Conservation (phyloP, 139 green algal genomes). For the Picochlorum sp. region DNA sequence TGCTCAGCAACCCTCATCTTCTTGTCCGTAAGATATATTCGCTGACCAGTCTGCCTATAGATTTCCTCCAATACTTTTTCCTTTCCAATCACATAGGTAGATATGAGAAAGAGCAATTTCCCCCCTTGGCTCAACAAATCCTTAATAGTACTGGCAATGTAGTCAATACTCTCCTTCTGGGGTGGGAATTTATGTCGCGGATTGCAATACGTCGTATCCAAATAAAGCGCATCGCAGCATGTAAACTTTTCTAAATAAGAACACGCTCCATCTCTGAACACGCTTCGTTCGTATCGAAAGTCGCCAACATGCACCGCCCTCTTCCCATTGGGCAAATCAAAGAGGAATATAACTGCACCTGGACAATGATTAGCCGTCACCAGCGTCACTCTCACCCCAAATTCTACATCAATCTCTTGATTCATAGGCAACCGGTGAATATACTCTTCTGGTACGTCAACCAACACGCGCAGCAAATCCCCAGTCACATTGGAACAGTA, state of each 20-base stretch:
- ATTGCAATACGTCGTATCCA: conserved; percentile 84
- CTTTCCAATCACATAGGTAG: conserved; percentile 61
- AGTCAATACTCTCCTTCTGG: conserved; percentile 52
- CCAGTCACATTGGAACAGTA: conserved; percentile 70
- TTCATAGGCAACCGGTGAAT: conserved; percentile 44
- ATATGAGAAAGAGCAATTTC: conserved; percentile 12
- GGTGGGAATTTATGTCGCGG: conserved; percentile 53
- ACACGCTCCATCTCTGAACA: conserved; percentile 31
- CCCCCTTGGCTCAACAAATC: conserved; percentile 20
- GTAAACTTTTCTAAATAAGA: conserved; percentile 34
- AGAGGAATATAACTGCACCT: conserved; percentile 64
- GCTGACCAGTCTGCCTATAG: conserved; percentile 30
- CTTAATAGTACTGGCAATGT: conserved; percentile 41
- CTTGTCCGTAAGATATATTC: conserved; percentile 39
- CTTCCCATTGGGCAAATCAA: conserved; percentile 41
- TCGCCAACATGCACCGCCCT: conserved; percentile 66
- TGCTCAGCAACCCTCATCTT: conserved; percentile 54
- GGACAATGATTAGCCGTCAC: conserved; percentile 79
- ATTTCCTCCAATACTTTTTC: conserved; percentile 64
- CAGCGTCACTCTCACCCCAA: conserved; percentile 53
- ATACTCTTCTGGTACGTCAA: conserved; percentile 29
- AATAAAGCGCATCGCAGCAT: conserved; percentile 47
- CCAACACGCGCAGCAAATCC: conserved; percentile 39
- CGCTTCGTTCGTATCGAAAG: conserved; percentile 45
- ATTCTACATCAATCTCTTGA: background rate